Conservation (phyloP, 2,329 filamentous ascomycete species). For the Hypomyces perniciosus region DNA sequence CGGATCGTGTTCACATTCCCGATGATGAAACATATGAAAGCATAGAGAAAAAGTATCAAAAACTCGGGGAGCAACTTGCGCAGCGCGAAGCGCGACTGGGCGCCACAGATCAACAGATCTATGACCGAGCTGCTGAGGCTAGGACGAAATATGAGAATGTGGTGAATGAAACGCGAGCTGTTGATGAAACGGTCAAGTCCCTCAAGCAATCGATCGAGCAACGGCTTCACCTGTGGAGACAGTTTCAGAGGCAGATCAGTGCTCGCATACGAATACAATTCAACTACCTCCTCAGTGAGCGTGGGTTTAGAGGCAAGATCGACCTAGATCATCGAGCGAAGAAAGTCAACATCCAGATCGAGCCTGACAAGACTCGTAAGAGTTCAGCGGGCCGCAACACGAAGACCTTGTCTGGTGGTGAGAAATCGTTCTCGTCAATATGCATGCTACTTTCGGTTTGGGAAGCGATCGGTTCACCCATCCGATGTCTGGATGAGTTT, state of each 20-base stretch:
- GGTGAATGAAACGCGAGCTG: slow-evolving; percentile 34
- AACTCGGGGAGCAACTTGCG: slow-evolving; percentile 52
- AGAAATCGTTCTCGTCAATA: slow-evolving; percentile 97
- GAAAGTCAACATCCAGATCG: slow-evolving; percentile 70
- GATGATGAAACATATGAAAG: slow-evolving; percentile 57
- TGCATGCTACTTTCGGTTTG: slow-evolving; percentile 88
- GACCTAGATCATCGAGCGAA: slow-evolving; percentile 70
- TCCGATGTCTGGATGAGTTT: slow-evolving; percentile 94
- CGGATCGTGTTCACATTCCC: slow-evolving; percentile 54
- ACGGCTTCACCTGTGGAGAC: slow-evolving; percentile 69
- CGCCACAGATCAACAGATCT: slow-evolving; percentile 59
- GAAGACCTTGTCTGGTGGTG: slow-evolving; percentile 88
- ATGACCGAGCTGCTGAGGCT: slow-evolving; percentile 39
- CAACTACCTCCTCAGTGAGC: slow-evolving; percentile 79
- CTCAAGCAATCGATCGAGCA: slow-evolving; percentile 57
- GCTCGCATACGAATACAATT: slow-evolving; percentile 82
- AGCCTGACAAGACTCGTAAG: slow-evolving; percentile 63
- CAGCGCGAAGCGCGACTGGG: slow-evolving; percentile 53
- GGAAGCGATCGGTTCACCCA: slow-evolving; percentile 96
- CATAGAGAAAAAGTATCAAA: slow-evolving; percentile 48
- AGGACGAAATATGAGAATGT: slow-evolving; percentile 38
- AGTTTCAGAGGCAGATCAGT: slow-evolving; percentile 80
- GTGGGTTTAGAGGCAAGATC: slow-evolving; percentile 79
- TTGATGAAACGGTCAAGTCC: slow-evolving; percentile 34
- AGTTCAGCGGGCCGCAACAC: slow-evolving; percentile 70